phyloP scores from a whole-genome alignment of 306 rosid genomes.

The Citrullus mucosospermus region DNA sequence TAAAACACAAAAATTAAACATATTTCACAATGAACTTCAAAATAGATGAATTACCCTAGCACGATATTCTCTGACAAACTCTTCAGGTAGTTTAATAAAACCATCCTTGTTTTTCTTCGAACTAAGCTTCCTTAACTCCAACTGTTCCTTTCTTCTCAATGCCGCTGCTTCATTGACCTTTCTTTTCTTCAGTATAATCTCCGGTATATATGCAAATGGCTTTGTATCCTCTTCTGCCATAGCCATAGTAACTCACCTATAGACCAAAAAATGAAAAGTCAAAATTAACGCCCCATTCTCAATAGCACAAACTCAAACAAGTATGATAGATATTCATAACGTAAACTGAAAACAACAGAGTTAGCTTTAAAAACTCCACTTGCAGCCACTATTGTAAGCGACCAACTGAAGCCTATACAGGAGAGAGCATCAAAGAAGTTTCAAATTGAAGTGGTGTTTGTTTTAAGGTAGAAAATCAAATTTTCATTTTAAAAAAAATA shows the following conservation, averaged over 20 bases:
- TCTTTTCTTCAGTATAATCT: conserved; percentile 38
- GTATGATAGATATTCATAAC: neutral
- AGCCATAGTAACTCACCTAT: neutral
- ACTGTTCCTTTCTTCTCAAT: conserved; percentile 35
- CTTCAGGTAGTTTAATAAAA: conserved; percentile 66
- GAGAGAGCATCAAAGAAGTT: neutral
- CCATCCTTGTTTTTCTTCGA: conserved; percentile 27
- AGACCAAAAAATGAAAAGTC: neutral
- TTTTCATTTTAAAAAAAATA: too few species aligned
- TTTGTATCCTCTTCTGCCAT: conserved; percentile 30
- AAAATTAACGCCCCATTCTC: neutral
- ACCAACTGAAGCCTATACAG: neutral
- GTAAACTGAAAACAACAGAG: neutral
- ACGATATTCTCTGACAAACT: conserved; percentile 54
- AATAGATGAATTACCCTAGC: conserved; percentile 26
- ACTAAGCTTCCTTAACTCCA: conserved; percentile 32
- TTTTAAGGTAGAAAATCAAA: too few species aligned
- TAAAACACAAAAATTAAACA: neutral
- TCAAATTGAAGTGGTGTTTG: too few species aligned
- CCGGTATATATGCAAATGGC: conserved; percentile 25
- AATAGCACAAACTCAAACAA: neutral
- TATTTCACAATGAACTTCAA: neutral
- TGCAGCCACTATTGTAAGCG: neutral
- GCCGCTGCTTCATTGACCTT: conserved; percentile 36
- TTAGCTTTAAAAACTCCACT: neutral